phyloP scores from a whole-genome alignment of 805 yeast species.

The Metschnikowia shivogae region DNA sequence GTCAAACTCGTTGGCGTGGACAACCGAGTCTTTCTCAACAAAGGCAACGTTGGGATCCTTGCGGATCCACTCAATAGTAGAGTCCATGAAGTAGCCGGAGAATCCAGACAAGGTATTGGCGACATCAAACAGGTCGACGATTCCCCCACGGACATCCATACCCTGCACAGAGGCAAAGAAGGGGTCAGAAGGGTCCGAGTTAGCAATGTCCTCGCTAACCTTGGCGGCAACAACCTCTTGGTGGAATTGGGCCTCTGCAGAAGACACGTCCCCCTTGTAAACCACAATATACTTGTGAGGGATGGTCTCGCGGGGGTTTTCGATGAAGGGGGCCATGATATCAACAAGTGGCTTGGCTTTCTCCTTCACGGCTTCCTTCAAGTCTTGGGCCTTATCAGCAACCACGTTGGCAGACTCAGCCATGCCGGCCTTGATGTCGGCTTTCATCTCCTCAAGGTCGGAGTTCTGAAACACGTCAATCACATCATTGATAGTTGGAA shows the following conservation, averaged over 20 bases:
- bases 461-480: conserved; percentile 31
- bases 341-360: conserved; percentile 10
- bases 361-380: conserved; percentile 2
- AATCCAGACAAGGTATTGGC: conserved; percentile 63
- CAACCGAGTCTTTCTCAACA: conserved; percentile 67
- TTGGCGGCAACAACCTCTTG: conserved; percentile 51
- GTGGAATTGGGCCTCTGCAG: conserved; percentile 59
- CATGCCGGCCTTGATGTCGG: conserved; percentile 10
- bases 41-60: conserved; percentile 58
- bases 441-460: conserved; percentile 16
- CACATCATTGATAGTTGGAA: conserved; percentile 50
- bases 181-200: conserved; percentile 21
- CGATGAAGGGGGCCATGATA: conserved; percentile 15
- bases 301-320: conserved; percentile 34
- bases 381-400: conserved; percentile 10
- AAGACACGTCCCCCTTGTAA: conserved; percentile 60
- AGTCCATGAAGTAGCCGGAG: conserved; percentile 77
- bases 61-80: conserved; percentile 70
- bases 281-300: conserved; percentile 83
- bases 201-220: conserved; percentile 43
- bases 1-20: conserved; percentile 57
- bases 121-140: conserved; percentile 49
- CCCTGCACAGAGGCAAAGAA: conserved; percentile 13
- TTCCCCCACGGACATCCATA: conserved; percentile 12
- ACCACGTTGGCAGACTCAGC: conserved; percentile 9